Evolutionary conservation across 345 rosid genomes (phyloP).

Genomic region (Brassica nigra): DNA sequence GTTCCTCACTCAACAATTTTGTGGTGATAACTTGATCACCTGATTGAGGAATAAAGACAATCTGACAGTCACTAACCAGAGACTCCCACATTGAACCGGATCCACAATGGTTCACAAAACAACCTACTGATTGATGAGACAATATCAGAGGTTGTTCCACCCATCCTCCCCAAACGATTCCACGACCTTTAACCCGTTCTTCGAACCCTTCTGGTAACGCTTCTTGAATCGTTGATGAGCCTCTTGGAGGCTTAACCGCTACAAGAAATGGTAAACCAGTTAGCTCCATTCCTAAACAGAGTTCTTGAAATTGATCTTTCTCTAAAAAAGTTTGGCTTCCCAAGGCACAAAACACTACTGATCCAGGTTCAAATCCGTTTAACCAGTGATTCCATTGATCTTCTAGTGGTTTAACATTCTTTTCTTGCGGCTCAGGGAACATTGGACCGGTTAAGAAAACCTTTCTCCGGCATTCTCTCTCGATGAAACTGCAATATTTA

Average conservation of each 20-base stretch:
- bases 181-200: neutral
- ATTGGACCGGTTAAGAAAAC: constrained; percentile 38
- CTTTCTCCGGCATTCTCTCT: neutral
- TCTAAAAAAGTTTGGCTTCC: constrained; percentile 40
- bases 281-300: constrained; percentile 39
- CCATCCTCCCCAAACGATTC: neutral
- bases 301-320: constrained; percentile 33
- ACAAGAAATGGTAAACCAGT: constrained; percentile 19
- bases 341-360: constrained; percentile 42
- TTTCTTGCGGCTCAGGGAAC: constrained; percentile 26
- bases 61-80: neutral
- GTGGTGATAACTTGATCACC: neutral
- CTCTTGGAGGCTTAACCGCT: neutral
- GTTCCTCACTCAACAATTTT: neutral
- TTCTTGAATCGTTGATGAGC: neutral
- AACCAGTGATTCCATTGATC: constrained; percentile 28
- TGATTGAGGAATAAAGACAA: neutral
- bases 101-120: neutral
- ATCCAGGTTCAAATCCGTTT: constrained; percentile 12
- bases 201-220: neutral
- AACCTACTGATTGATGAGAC: neutral
- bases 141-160: neutral
- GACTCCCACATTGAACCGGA: neutral
- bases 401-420: constrained; percentile 21
- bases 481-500: constrained; percentile 32